These are phyloP conservation scores for Ormosia emarginata DNA, from an alignment of 306 rosid genomes.

Conservation along the genomic window DNA sequence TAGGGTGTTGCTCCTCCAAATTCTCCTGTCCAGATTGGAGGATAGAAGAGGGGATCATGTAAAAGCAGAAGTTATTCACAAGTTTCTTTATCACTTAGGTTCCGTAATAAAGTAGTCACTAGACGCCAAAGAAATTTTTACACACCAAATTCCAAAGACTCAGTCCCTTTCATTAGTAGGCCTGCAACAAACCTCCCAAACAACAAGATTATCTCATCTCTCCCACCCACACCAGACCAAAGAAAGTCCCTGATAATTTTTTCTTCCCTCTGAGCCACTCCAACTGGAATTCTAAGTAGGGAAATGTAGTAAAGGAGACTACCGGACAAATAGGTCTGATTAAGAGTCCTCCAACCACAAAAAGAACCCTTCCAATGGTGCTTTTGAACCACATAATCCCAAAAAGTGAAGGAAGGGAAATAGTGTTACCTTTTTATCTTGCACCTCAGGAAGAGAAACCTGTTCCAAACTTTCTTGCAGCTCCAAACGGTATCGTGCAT, in stretches of 20 bases:
- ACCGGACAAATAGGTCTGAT: background rate
- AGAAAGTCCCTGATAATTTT: background rate
- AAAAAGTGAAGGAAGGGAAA: slow-evolving; percentile 13
- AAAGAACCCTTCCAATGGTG: background rate
- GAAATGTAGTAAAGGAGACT: background rate
- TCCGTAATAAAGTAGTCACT: background rate
- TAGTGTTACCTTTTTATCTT: slow-evolving; percentile 60
- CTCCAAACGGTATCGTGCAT: slow-evolving; percentile 90
- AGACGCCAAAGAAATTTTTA: background rate
- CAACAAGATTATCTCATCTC: background rate
- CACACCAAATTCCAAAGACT: background rate
- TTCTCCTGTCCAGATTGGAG: too few relatives aligned
- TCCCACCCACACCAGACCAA: background rate
- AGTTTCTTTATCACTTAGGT: background rate
- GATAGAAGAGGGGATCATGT: background rate
- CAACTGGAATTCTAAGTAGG: background rate
- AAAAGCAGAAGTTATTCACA: background rate
- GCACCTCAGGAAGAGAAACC: slow-evolving; percentile 84
- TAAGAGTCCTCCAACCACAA: background rate
- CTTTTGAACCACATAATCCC: background rate
- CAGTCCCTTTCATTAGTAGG: background rate
- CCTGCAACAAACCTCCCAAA: background rate
- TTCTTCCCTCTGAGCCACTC: background rate
- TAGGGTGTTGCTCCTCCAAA: too few relatives aligned
- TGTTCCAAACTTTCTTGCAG: slow-evolving; percentile 91